phyloP scores from a whole-genome alignment of 495 filamentous ascomycete genomes.

The Tuber aestivum region DNA sequence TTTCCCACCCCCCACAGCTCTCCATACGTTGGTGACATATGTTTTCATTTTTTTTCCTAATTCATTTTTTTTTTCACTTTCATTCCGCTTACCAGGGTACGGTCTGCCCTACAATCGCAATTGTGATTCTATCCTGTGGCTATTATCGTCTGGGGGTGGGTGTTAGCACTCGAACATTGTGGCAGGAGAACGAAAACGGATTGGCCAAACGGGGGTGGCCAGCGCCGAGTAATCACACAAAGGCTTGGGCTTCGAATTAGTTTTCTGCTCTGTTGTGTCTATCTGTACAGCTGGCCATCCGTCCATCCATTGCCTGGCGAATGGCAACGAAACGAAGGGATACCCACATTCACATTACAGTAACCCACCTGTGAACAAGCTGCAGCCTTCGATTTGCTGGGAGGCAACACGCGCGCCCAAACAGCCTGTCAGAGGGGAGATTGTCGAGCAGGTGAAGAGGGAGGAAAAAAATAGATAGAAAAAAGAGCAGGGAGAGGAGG shows the following conservation, averaged over 20 bases:
- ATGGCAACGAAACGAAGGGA: slow-evolving; percentile 24
- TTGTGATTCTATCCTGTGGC: background rate
- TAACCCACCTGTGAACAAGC: background rate
- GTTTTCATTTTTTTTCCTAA: no score
- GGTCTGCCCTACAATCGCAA: slow-evolving; percentile 15
- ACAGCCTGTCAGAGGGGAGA: slow-evolving; percentile 25
- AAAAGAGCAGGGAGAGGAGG: slow-evolving; percentile 19
- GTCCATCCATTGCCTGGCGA: slow-evolving; percentile 16
- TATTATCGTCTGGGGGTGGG: background rate
- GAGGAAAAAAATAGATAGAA: slow-evolving; percentile 17
- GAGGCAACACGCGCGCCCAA: slow-evolving; percentile 14
- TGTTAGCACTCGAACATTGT: background rate
- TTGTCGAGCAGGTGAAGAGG: slow-evolving; percentile 22
- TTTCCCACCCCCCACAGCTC: background rate
- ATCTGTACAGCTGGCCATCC: slow-evolving; percentile 38
- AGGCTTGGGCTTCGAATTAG: slow-evolving; percentile 22
- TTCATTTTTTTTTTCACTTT: no score
- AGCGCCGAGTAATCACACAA: slow-evolving; percentile 21
- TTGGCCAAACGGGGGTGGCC: slow-evolving; percentile 6
- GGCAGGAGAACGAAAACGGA: background rate
- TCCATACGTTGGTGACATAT: background rate
- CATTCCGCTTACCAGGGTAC: slow-evolving; percentile 35
- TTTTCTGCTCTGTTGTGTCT: slow-evolving; percentile 21
- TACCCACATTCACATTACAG: slow-evolving; percentile 15
- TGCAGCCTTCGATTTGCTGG: slow-evolving; percentile 35